phyloP scores from a whole-genome alignment of 148 eudicot species.

The Agrostemma githago region DNA sequence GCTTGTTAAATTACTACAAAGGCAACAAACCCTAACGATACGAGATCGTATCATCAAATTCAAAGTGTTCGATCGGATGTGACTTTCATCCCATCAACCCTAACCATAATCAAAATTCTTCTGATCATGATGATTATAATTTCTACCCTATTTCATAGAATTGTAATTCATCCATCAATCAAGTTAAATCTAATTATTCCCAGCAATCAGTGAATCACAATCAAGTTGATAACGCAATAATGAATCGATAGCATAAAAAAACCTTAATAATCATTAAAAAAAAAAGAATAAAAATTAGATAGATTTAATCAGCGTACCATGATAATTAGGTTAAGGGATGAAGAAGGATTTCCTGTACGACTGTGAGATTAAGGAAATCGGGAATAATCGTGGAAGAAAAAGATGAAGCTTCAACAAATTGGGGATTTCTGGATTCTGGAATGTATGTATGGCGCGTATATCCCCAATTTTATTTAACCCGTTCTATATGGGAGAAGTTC shows the following conservation, averaged over 20 bases:
- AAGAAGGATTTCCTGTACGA: not conserved
- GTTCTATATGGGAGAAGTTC: no score
- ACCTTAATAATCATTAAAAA: slow-evolving; percentile 9
- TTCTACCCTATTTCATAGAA: not conserved
- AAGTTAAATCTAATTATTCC: not conserved
- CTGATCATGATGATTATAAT: not conserved
- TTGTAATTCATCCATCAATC: not conserved
- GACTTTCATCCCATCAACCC: not conserved
- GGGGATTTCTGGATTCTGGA: not conserved
- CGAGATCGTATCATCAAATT: not conserved
- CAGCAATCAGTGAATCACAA: not conserved
- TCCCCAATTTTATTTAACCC: no score
- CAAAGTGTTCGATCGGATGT: not conserved
- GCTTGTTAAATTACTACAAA: not conserved
- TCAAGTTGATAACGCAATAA: not conserved
- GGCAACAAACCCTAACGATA: not conserved
- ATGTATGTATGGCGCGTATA: no score
- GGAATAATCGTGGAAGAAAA: not conserved
- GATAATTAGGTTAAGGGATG: not conserved
- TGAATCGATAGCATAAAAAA: not conserved
- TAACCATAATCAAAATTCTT: not conserved
- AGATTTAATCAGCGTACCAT: slow-evolving; percentile 1
- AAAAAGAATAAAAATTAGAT: not conserved
- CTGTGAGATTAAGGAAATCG: not conserved
- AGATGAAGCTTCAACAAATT: not conserved